phyloP scores from a whole-genome alignment of 441 rosid species.

The Eutrema salsugineum region DNA sequence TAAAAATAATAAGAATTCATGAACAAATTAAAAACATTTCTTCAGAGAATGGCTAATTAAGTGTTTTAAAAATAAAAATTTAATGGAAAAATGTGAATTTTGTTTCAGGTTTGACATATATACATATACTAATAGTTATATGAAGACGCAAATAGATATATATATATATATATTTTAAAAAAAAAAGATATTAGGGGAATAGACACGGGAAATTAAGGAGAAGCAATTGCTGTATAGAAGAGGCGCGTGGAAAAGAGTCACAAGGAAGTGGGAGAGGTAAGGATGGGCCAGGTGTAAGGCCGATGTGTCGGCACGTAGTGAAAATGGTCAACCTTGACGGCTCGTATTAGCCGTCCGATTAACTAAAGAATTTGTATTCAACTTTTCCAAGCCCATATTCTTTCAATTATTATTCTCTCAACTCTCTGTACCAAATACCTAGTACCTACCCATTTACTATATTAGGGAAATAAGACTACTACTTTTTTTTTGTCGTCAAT shows the following conservation, averaged over 20 bases:
- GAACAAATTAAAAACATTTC: not conserved
- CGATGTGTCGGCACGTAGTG: constrained; percentile 23
- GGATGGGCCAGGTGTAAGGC: constrained; percentile 24
- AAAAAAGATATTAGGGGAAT: too few relatives aligned
- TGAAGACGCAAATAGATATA: not conserved
- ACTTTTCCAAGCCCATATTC: constrained; percentile 20
- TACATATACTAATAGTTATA: not conserved
- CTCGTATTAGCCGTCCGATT: constrained; percentile 28
- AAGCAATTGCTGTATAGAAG: not conserved
- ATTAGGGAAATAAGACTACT: not conserved
- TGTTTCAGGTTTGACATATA: not conserved
- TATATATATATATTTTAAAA: too few relatives aligned
- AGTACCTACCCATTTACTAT: constrained; percentile 23
- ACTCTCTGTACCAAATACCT: constrained; percentile 16
- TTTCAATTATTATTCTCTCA: not conserved
- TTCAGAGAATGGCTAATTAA: not conserved
- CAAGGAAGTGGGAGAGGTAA: constrained; percentile 6
- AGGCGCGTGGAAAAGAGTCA: constrained; percentile 11
- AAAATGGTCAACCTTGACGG: constrained; percentile 33
- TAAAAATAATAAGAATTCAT: not conserved
- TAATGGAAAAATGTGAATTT: not conserved
- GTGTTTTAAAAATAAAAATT: not conserved
- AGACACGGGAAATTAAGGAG: not conserved
- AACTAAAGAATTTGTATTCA: constrained; percentile 3
- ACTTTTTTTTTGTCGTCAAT: too few relatives aligned